Evolutionary conservation across 192 early-diverging fungal genomes (phyloP).

Genomic region (Rhizophagus clarus): DNA sequence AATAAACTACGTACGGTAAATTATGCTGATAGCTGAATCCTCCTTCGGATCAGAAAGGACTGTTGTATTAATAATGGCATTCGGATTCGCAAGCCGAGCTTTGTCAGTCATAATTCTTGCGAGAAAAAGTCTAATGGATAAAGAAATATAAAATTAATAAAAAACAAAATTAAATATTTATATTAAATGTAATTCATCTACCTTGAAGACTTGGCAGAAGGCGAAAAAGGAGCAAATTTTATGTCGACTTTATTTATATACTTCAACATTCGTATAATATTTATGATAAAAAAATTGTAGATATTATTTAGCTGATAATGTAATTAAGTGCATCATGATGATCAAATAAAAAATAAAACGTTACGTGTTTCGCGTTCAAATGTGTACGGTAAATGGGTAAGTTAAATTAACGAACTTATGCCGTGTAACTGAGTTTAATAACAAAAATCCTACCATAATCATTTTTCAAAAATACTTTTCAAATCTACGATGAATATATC

Average conservation of each 20-base stretch:
- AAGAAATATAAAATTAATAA: not conserved
- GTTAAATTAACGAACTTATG: not conserved
- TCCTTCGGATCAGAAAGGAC: not conserved
- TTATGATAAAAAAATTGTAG: not conserved
- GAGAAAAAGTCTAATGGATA: slow-evolving; percentile 15
- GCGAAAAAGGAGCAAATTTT: slow-evolving; percentile 21
- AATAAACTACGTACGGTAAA: slow-evolving; percentile 16
- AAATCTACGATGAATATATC: not conserved
- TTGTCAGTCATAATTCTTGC: slow-evolving; percentile 23
- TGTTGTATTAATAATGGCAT: slow-evolving; percentile 21
- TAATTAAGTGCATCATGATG: not conserved
- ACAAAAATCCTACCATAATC: not conserved
- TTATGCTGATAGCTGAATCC: slow-evolving; percentile 10
- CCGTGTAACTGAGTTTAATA: not conserved
- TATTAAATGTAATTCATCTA: not conserved
- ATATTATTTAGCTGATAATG: too few species aligned
- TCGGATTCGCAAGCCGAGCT: slow-evolving; percentile 10
- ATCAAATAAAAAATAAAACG: not conserved
- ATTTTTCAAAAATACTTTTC: not conserved
- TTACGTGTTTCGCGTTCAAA: not conserved
- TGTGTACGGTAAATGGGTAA: not conserved
- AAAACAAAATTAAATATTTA: too few species aligned
- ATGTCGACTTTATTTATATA: slow-evolving; percentile 28
- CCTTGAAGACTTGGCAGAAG: slow-evolving; percentile 6
- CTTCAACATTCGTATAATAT: slow-evolving; percentile 18